A percentile compares a stretch with the other conserved stretches of the same genome.
Conservation (phyloP, 371 early-diverging fungal genomes). For the Lichtheimia hyalospora region DNA sequence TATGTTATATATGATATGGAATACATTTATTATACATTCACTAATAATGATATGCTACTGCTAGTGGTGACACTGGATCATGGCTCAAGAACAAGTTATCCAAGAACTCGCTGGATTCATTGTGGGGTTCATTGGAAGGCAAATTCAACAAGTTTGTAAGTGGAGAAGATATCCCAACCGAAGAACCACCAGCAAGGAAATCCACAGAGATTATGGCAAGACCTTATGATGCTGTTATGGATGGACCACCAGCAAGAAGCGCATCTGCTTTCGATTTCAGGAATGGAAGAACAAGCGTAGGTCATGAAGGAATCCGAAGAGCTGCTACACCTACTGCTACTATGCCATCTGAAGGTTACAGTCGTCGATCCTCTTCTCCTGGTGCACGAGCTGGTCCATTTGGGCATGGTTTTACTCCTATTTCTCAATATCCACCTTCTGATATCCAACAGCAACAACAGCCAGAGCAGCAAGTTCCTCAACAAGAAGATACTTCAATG, state of each 20-base stretch:
- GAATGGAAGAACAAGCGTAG: constrained; percentile 14
- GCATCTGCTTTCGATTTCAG: constrained; percentile 31
- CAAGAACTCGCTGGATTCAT: constrained; percentile 62
- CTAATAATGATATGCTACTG: constrained; percentile 5
- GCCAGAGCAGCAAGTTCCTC: neutral
- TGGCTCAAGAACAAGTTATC: constrained; percentile 62
- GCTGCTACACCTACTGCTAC: constrained; percentile 25
- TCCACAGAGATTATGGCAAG: constrained; percentile 50
- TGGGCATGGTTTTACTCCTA: constrained; percentile 14
- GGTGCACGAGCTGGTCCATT: constrained; percentile 12
- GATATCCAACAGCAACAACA: constrained; percentile 7
- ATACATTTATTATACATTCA: neutral
- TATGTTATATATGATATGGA: constrained; percentile 13
- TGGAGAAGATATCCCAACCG: constrained; percentile 54
- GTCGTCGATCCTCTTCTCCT: constrained; percentile 12
- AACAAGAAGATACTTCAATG: neutral
- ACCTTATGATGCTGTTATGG: constrained; percentile 13
- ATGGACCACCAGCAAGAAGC: constrained; percentile 27
- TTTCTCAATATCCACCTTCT: constrained; percentile 1
- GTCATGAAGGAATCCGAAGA: constrained; percentile 20
- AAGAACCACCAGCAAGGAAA: constrained; percentile 36
- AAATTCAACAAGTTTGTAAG: constrained; percentile 73
- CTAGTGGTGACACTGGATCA: constrained; percentile 34
- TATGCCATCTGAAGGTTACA: constrained; percentile 16
- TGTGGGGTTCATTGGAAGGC: constrained; percentile 71